phyloP scores from a whole-genome alignment of 768 basidiomycete genomes.

The Auriscalpium vulgare region DNA sequence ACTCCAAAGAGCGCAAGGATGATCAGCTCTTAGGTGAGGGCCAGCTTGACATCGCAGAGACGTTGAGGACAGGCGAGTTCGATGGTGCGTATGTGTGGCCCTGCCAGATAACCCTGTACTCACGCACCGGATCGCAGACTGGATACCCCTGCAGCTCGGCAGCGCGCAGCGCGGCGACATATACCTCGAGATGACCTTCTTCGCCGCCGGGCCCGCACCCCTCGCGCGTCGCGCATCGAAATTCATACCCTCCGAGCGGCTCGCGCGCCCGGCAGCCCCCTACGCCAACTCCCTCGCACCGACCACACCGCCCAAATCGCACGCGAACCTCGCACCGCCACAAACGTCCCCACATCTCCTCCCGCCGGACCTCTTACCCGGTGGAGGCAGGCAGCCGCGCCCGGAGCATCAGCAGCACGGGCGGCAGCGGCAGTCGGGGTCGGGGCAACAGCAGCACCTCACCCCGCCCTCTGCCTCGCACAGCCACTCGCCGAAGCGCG shows the following conservation, averaged over 20 bases:
- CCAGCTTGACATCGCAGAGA: constrained; percentile 67
- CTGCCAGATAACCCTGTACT: neutral
- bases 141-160: constrained; percentile 52
- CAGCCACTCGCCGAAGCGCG: constrained; percentile 1
- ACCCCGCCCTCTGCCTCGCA: neutral
- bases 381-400: constrained; percentile 1
- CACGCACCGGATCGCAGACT: constrained; percentile 36
- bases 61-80: constrained; percentile 79
- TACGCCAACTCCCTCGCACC: neutral
- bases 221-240: constrained; percentile 25
- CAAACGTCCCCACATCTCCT: neutral
- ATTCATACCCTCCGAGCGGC: constrained; percentile 10
- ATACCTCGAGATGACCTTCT: constrained; percentile 93
- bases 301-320: neutral
- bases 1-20: constrained; percentile 69
- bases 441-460: neutral
- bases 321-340: neutral
- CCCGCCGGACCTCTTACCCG: neutral
- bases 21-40: constrained; percentile 73
- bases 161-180: constrained; percentile 73
- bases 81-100: constrained; percentile 54
- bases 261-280: constrained; percentile 4
- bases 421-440: neutral
- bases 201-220: constrained; percentile 55
- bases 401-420: neutral